Percentiles rank a stretch among this genome's conserved stretches.
These are phyloP conservation scores for Closterium sp. DNA, from an alignment of 139 green algal species.

Conservation along the genomic window DNA sequence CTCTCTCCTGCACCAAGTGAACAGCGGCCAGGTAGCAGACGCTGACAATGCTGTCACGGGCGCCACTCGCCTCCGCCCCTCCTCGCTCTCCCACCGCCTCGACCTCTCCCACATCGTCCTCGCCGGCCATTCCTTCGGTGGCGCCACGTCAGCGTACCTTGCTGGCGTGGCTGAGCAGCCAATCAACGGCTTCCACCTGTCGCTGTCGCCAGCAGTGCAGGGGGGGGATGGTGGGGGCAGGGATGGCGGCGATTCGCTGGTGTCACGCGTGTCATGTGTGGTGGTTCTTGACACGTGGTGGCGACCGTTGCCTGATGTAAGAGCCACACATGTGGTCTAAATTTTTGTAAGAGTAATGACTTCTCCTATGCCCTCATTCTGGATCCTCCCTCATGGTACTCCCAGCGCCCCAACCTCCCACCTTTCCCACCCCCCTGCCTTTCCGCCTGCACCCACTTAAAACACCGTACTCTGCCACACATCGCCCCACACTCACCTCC, in stretches of 20 bases:
- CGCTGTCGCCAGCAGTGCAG: constrained; percentile 3
- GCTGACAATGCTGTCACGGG: constrained; percentile 13
- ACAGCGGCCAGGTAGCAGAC: constrained; percentile 10
- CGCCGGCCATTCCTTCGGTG: constrained; percentile 33
- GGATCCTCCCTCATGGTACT: not conserved
- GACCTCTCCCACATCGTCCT: constrained; percentile 17
- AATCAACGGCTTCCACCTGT: not conserved
- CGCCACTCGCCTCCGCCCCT: not conserved
- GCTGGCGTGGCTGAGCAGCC: not conserved
- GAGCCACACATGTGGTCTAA: not conserved
- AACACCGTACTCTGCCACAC: not conserved
- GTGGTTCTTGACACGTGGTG: constrained; percentile 25
- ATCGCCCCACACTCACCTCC: not conserved
- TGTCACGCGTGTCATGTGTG: not conserved
- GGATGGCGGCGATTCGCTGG: not conserved
- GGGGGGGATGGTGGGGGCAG: not conserved
- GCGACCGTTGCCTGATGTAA: constrained; percentile 7
- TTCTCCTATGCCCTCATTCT: not conserved
- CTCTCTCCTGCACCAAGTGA: constrained; percentile 5
- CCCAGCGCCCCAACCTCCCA: not conserved
- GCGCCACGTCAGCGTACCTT: constrained; percentile 1
- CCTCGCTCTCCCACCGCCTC: not conserved
- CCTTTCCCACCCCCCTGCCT: not conserved
- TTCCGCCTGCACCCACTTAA: not conserved
- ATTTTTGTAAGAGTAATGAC: not conserved